These are phyloP conservation scores for Myxozyma geophila DNA, from an alignment of 805 yeast species.

Conservation along the genomic window DNA sequence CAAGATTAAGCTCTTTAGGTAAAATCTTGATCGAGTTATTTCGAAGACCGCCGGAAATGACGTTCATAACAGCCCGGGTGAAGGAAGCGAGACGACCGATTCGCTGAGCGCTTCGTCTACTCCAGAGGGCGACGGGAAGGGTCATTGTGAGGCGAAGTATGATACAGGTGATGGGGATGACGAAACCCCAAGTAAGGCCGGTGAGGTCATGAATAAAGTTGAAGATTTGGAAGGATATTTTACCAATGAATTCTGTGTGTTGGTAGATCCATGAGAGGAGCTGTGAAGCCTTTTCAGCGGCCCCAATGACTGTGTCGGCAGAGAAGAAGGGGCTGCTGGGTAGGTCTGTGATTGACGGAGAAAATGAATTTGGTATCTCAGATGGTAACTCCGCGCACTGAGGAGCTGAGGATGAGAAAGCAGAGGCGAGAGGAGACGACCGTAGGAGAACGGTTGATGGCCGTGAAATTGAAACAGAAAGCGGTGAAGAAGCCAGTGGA, in stretches of 20 bases:
- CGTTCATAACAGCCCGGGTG: conserved; percentile 1
- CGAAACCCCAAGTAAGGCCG: conserved; percentile 26
- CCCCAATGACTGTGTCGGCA: not conserved
- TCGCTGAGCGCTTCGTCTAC: conserved; percentile 10
- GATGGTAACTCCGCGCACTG: not conserved
- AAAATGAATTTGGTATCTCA: not conserved
- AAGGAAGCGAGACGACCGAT: conserved; percentile 2
- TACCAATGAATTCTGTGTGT: conserved; percentile 14
- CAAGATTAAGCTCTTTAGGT: conserved; percentile 5
- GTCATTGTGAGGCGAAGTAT: conserved; percentile 26
- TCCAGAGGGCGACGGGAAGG: conserved; percentile 27
- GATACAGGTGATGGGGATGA: conserved; percentile 30
- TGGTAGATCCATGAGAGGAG: not conserved
- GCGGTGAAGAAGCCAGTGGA: not conserved
- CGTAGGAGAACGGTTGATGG: not conserved
- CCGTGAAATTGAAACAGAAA: not conserved
- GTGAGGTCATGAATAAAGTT: conserved; percentile 28
- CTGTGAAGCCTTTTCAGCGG: not conserved
- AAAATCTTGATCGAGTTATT: conserved; percentile 7
- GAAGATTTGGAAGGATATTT: conserved; percentile 22
- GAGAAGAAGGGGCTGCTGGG: not conserved
- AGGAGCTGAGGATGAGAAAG: not conserved
- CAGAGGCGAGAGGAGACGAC: not conserved
- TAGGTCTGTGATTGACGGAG: not conserved
- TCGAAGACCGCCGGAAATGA: conserved; percentile 5